Evolutionary conservation across 352 stramenopile genomes (phyloP).

Genomic region (Phytophthora nicotianae): DNA sequence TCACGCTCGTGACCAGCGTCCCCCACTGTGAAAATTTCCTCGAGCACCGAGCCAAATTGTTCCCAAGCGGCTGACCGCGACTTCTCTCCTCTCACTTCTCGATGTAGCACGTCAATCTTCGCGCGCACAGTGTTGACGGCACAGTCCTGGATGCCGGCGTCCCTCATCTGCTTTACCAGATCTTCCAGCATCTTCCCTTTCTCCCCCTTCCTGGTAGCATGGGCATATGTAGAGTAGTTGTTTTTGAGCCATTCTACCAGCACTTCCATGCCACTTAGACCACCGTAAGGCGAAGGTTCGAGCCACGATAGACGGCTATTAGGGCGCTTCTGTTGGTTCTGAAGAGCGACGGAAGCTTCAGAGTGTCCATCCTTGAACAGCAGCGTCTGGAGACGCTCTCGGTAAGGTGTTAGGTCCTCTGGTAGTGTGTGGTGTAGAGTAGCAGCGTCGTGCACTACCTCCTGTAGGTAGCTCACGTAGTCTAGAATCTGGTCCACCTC

Average conservation of each 20-base stretch:
- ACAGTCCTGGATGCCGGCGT: conserved; percentile 26
- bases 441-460: conserved; percentile 21
- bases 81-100: conserved; percentile 34
- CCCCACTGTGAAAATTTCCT: conserved; percentile 39
- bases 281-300: conserved; percentile 20
- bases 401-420: conserved; percentile 13
- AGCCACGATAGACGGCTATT: conserved; percentile 31
- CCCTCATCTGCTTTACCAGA: conserved; percentile 29
- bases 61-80: conserved; percentile 28
- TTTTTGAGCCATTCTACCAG: conserved; percentile 30
- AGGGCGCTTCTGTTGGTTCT: conserved; percentile 9
- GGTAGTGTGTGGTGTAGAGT: conserved; percentile 7
- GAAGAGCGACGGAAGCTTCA: background rate
- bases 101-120: conserved; percentile 34
- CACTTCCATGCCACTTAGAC: conserved; percentile 33
- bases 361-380: conserved; percentile 20
- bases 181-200: conserved; percentile 30
- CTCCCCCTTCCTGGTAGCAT: conserved; percentile 21
- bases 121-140: conserved; percentile 31
- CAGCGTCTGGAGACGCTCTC: conserved; percentile 15
- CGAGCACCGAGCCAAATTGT: conserved; percentile 34
- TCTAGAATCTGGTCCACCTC: conserved; percentile 28
- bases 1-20: conserved; percentile 26
- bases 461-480: conserved; percentile 28
- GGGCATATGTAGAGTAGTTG: conserved; percentile 28